A percentile compares a stretch with the other conserved stretches of the same genome.
phyloP scores from a whole-genome alignment of 2,329 filamentous ascomycete species.

The Nemania sp. region DNA sequence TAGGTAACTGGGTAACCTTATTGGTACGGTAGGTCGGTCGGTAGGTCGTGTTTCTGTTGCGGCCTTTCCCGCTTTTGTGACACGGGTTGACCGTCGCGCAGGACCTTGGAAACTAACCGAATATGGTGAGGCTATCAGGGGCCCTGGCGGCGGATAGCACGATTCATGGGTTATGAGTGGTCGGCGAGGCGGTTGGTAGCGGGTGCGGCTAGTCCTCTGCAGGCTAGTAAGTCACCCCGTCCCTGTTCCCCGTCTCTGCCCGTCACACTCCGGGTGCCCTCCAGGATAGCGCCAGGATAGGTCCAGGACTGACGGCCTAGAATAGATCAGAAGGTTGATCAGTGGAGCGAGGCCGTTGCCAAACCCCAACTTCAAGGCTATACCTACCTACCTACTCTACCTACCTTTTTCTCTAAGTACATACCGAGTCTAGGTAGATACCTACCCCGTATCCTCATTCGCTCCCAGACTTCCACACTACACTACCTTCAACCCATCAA shows the following conservation, averaged over 20 bases:
- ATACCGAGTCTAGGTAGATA: too few species aligned
- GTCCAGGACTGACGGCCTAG: conserved; percentile 29
- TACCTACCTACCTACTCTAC: neutral
- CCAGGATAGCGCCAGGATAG: too few species aligned
- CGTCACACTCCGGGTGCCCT: neutral
- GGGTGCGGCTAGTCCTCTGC: conserved; percentile 9
- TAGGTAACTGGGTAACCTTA: too few species aligned
- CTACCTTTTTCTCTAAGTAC: neutral
- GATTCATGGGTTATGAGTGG: conserved; percentile 6
- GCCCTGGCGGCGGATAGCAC: neutral
- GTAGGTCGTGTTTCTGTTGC: conserved; percentile 6
- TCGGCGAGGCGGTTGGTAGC: conserved; percentile 6
- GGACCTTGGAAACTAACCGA: conserved; percentile 3
- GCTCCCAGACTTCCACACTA: conserved; percentile 6
- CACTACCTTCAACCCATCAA: too few species aligned
- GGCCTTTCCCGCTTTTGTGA: conserved; percentile 27
- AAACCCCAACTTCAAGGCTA: conserved; percentile 19
- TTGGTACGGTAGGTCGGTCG: too few species aligned
- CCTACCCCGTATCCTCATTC: conserved; percentile 17
- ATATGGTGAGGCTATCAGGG: conserved; percentile 2
- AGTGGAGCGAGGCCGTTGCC: conserved; percentile 28
- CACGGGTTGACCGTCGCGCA: neutral
- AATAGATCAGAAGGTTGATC: conserved; percentile 35
- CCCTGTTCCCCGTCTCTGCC: conserved; percentile 6
- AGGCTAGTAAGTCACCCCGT: conserved; percentile 7